Evolutionary conservation across 202 grass and related monocot species (phyloP), one percentile per base, ranked within the genome.

Genomic region (Eragrostis tef): DNA sequence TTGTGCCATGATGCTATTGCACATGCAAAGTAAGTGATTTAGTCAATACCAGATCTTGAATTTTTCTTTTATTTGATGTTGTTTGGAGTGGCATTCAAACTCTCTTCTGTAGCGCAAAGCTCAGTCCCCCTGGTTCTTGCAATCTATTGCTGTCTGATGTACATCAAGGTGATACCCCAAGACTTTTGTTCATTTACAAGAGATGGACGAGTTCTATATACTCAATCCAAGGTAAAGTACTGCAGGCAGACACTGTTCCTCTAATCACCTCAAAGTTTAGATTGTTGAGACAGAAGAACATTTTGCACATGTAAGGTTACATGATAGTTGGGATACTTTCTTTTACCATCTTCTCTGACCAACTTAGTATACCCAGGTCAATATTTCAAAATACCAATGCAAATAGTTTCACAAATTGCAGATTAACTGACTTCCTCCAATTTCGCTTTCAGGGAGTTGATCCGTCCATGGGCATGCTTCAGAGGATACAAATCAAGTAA

Each of bases 181-280:
- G 92, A 77, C 83, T 77, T 3, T 1, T 98, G 45, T 98, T 98
- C 80, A 94, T 98, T 71, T 94, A 98, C 57, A 93, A 93, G 66
- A 91, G 95, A 91, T 98, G 92, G 95, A 82, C 90, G 73, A 77
- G 85, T 31, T 91, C 84, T 82, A 88, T 98, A 77, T 91, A 94
- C 70, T 91, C 86, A 89, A 88, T 98, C 74, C 89, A 88, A 86
- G 88, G 95, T 91, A 87, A 76, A 70, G 65, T 45, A 67, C 47
- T 66, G 7, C 56, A 72, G 1, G 41, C 25, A 46, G 21, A 45
- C 39, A 27, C 21, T 63, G 11, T 48, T 57, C 41, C 25, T 71
- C 22, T 57, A 6, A 60, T 71, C 31, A 54, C 13, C n/a, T n/a
- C n/a, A n/a, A n/a, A n/a, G n/a, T n/a, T n/a, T n/a, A n/a, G n/a